A percentile compares a stretch with the other conserved stretches of the same genome.
These are phyloP conservation scores for Raphanus sativus DNA, from an alignment of 345 rosid genomes.

Conservation along the genomic window DNA sequence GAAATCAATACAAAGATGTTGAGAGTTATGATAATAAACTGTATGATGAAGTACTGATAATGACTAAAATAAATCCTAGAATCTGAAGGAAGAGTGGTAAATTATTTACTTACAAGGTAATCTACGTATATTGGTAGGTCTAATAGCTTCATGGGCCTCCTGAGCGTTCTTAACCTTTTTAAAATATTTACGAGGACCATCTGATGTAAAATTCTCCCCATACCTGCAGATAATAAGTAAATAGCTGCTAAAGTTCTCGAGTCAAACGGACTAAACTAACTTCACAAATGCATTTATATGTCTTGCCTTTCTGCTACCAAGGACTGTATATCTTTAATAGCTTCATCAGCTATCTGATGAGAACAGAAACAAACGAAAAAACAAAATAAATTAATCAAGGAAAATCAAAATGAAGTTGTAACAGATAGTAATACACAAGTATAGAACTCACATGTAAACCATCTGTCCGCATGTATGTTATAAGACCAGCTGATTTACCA, in stretches of 20 bases:
- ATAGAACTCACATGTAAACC: conserved; percentile 82
- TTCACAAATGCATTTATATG: conserved; percentile 10
- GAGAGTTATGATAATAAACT: neutral
- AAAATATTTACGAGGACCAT: conserved; percentile 67
- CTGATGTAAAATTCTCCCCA: conserved; percentile 63
- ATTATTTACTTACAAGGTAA: conserved; percentile 66
- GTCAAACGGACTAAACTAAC: neutral
- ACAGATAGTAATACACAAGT: neutral
- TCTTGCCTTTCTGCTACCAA: conserved; percentile 70
- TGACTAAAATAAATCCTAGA: neutral
- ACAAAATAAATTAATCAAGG: neutral
- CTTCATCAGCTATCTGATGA: conserved; percentile 84
- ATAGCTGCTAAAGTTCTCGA: conserved; percentile 8
- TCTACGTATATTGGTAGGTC: conserved; percentile 82
- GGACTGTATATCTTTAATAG: conserved; percentile 68
- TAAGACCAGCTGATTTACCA: conserved; percentile 75
- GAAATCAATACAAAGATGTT: conserved; percentile 29
- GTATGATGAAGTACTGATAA: neutral
- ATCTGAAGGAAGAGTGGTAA: conserved; percentile 19
- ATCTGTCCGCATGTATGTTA: conserved; percentile 95
- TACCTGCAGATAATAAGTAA: conserved; percentile 53
- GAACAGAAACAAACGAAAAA: neutral
- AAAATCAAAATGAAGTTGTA: neutral
- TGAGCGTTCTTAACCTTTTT: conserved; percentile 97
- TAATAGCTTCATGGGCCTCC: conserved; percentile 99